Percentiles rank a stretch among this genome's conserved stretches.
phyloP scores from a whole-genome alignment of 2,329 filamentous ascomycete species.

The Alternaria sp. region DNA sequence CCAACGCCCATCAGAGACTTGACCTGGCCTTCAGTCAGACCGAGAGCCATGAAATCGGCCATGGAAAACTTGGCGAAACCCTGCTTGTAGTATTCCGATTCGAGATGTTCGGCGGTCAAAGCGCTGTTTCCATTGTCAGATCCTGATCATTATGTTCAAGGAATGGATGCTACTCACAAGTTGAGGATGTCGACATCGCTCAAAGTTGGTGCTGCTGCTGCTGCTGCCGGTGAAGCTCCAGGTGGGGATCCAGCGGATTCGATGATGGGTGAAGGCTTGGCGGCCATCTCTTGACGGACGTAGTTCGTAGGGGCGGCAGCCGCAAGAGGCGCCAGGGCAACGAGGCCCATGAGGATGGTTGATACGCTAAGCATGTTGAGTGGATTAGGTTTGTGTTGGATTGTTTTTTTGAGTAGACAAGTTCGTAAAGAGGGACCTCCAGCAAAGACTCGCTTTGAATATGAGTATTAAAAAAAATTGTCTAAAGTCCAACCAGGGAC shows the following conservation, averaged over 20 bases:
- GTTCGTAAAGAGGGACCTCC: conserved; percentile 39
- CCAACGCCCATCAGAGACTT: conserved; percentile 69
- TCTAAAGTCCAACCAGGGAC: conserved; percentile 54
- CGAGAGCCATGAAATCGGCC: conserved; percentile 70
- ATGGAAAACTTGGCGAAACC: conserved; percentile 73
- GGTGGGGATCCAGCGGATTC: conserved; percentile 27
- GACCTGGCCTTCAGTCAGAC: conserved; percentile 64
- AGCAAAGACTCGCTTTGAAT: conserved; percentile 53
- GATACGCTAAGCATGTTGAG: conserved; percentile 51
- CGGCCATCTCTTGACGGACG: conserved; percentile 33
- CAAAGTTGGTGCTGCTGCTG: conserved; percentile 46
- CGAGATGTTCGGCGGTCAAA: conserved; percentile 77
- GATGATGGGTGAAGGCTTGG: conserved; percentile 25
- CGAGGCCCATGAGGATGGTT: conserved; percentile 46
- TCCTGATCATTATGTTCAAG: conserved; percentile 27
- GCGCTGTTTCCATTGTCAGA: conserved; percentile 61
- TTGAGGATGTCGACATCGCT: conserved; percentile 63
- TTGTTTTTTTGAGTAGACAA: conserved; percentile 31
- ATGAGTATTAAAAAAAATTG: conserved; percentile 46
- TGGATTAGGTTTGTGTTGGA: conserved; percentile 43
- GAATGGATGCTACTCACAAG: conserved; percentile 55
- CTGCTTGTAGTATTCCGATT: conserved; percentile 75
- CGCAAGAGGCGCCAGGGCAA: conserved; percentile 48
- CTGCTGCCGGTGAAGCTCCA: conserved; percentile 33
- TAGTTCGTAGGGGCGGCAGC: conserved; percentile 44